A percentile compares a stretch with the other conserved stretches of the same genome.
Conservation (phyloP, 768 basidiomycete species). For the Leucocoprinus sp. region DNA sequence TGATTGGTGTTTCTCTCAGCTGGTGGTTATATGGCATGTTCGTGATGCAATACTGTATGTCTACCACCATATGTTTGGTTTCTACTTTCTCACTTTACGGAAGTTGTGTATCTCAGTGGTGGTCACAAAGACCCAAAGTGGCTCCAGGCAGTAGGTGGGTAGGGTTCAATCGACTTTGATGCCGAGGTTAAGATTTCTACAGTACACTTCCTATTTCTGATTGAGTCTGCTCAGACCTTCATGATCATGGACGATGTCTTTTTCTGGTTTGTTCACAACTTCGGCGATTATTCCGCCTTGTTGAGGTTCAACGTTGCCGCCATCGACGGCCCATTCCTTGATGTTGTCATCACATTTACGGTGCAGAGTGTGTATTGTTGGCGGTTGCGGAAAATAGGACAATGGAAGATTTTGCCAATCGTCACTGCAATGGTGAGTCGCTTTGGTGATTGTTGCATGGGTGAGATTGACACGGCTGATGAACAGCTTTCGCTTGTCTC, state of each 20-base stretch:
- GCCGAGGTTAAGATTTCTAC: background rate
- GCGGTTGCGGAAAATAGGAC: constrained; percentile 1
- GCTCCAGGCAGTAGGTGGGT: background rate
- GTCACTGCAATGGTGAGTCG: background rate
- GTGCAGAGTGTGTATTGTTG: constrained; percentile 7
- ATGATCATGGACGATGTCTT: constrained; percentile 7
- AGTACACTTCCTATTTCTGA: constrained; percentile 7
- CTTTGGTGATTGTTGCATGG: background rate
- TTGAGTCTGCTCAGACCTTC: constrained; percentile 5
- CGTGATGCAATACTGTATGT: constrained; percentile 9
- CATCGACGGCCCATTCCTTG: constrained; percentile 3
- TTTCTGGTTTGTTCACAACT: constrained; percentile 5
- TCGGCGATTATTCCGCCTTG: background rate
- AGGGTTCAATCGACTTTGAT: background rate
- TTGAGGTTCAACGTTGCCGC: background rate
- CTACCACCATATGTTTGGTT: background rate
- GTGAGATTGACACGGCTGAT: background rate
- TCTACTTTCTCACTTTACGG: background rate
- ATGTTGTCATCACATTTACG: constrained; percentile 2
- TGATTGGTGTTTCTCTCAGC: constrained; percentile 3
- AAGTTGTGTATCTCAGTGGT: constrained; percentile 1
- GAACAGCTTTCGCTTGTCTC: background rate
- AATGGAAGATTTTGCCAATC: constrained; percentile 1
- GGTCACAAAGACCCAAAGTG: constrained; percentile 1
- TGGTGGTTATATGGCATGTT: constrained; percentile 11